Percentiles rank a stretch among this genome's conserved stretches.
Conservation (phyloP, 1,284 basidiomycete species). For the Takashimella tepidaria region DNA sequence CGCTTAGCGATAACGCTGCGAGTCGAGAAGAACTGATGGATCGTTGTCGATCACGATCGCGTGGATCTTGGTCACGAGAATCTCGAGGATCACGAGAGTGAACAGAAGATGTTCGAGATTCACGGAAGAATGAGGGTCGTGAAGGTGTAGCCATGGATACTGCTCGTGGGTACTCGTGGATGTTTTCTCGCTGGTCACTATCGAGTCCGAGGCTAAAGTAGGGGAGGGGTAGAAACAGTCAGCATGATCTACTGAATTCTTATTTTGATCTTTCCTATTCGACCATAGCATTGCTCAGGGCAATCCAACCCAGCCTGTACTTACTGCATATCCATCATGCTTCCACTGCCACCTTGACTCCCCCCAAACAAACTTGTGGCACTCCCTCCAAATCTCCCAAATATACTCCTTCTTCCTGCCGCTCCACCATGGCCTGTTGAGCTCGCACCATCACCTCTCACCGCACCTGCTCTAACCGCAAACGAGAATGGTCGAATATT, state of each 20-base stretch:
- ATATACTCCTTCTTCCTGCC: slow-evolving; percentile 48
- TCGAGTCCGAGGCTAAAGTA: slow-evolving; percentile 47
- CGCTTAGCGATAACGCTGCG: slow-evolving; percentile 28
- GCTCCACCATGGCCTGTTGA: slow-evolving; percentile 12
- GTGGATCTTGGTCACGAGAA: neutral
- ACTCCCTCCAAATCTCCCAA: slow-evolving; percentile 60
- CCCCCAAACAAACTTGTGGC: slow-evolving; percentile 75
- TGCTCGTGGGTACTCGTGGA: slow-evolving; percentile 33
- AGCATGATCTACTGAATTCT: neutral
- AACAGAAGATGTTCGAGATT: slow-evolving; percentile 28
- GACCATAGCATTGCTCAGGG: too few relatives aligned
- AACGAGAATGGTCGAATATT: slow-evolving; percentile 45
- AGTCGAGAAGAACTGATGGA: slow-evolving; percentile 32
- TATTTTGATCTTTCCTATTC: too few relatives aligned
- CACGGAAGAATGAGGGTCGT: slow-evolving; percentile 34
- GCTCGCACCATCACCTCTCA: slow-evolving; percentile 28
- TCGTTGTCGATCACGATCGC: slow-evolving; percentile 11
- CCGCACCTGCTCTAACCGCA: slow-evolving; percentile 42
- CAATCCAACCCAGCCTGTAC: slow-evolving; percentile 47
- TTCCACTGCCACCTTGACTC: slow-evolving; percentile 68
- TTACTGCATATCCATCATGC: slow-evolving; percentile 92
- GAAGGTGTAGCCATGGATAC: slow-evolving; percentile 38
- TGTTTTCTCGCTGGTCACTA: slow-evolving; percentile 36
- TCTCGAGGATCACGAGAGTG: slow-evolving; percentile 5
- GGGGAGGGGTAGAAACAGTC: too few relatives aligned